Evolutionary conservation across 176 grass and related monocot species (phyloP), one percentile per base, ranked within the genome.

Genomic region (Canna indica): DNA sequence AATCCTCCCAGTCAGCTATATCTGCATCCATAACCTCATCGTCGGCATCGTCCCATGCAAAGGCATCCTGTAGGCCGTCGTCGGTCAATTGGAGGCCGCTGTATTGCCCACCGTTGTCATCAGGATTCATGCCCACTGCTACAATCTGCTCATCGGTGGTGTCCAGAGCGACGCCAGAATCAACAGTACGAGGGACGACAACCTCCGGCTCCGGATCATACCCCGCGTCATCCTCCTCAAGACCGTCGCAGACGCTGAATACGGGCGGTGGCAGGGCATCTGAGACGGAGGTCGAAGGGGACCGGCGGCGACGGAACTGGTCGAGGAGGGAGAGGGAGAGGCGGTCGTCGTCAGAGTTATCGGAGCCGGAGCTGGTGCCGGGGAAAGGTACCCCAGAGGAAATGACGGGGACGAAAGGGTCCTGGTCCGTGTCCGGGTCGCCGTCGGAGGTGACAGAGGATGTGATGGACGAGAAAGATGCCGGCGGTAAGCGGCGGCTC

Each of bases 1-100:
- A 81, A 58, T 88, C 81, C 83, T 96, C 92, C 85, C 79, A 88
- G 45, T 88, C 83, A 16, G 89, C 62, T 4, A 31, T 4, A 4
- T 61, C 24, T 61, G 8, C 4, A 4, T 79, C 68, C 7, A 54
- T 45, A 16, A 53, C n/a, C 27, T 45, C 56, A 24, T 9, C 46
- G n/a, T n/a, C n/a, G n/a, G n/a, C 38, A 64, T 81, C 85, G 76
- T 76, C 75, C 18, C 81, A 52, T 25, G 27, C 86, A 45, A 80
- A 62, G 1, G 57, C 35, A 62, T 62, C 72, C 36, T n/a, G 46
- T 33, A 56, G 29, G 26, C 32, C 45, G 7, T 71, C n/a, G n/a
- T n/a, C 82, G 72, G 82, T 81, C 33, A 85, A 80, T 47, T 80
- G 78, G 63, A 91, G 48, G 73, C 85, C 26, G 1, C 3, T 34